These are phyloP conservation scores for Microbotryum silenes-acaulis DNA, from an alignment of 1,284 basidiomycete species.

Conservation along the genomic window DNA sequence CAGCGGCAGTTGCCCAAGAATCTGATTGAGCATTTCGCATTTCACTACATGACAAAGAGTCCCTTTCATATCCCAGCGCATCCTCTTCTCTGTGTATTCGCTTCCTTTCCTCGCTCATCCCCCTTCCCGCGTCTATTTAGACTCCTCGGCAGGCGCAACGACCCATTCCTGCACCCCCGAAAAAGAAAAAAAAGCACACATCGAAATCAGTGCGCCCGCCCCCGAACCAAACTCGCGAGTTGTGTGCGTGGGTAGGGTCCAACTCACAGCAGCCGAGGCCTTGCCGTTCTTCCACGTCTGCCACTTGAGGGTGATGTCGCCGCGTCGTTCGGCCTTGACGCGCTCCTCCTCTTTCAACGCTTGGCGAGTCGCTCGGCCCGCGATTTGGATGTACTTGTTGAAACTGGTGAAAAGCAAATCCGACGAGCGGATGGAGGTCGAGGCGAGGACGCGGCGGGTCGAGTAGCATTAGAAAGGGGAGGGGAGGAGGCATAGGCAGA, in stretches of 20 bases:
- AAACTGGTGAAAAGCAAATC: slow-evolving; percentile 34
- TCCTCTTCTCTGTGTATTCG: no score
- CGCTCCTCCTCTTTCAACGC: slow-evolving; percentile 44
- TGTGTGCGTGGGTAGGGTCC: no score
- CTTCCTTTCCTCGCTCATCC: neutral
- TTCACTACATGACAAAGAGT: neutral
- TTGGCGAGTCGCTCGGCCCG: slow-evolving; percentile 42
- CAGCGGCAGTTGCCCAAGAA: neutral
- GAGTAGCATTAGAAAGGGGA: no score
- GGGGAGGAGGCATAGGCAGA: no score
- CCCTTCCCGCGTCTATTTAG: slow-evolving; percentile 10
- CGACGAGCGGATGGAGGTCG: no score
- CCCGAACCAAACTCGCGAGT: no score
- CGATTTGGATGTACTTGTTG: slow-evolving; percentile 45
- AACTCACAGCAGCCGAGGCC: slow-evolving; percentile 16
- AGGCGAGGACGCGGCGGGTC: no score
- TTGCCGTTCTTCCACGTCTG: slow-evolving; percentile 44
- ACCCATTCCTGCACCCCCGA: slow-evolving; percentile 23
- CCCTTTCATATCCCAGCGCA: no score
- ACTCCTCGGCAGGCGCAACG: slow-evolving; percentile 21
- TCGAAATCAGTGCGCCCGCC: no score
- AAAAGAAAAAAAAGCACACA: no score
- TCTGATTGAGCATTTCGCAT: neutral
- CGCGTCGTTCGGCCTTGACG: slow-evolving; percentile 41
- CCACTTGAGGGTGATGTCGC: slow-evolving; percentile 41